These are phyloP conservation scores for Podaxis sp. DNA, from an alignment of 768 basidiomycete genomes.

Conservation along the genomic window DNA sequence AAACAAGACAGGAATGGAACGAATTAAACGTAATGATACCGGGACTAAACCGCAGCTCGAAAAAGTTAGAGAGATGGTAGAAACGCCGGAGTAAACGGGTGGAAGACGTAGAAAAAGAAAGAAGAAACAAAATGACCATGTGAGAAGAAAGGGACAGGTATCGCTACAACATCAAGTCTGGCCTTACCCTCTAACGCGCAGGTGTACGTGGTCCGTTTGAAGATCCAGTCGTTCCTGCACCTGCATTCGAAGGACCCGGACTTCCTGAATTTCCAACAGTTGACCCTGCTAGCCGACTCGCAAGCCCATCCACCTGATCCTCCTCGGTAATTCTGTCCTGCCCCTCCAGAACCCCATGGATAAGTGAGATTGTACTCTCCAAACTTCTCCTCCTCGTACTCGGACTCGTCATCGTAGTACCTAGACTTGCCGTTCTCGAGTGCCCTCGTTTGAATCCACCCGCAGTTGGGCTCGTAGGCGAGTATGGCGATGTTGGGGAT, in stretches of 20 bases:
- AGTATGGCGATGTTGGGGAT: slow-evolving; percentile 27
- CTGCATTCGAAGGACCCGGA: background rate
- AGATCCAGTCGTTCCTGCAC: background rate
- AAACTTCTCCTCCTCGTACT: slow-evolving; percentile 88
- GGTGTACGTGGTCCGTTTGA: background rate
- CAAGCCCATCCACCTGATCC: slow-evolving; percentile 34
- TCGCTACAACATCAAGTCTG: background rate
- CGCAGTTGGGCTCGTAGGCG: slow-evolving; percentile 38
- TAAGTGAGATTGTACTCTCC: slow-evolving; percentile 94
- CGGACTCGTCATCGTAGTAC: slow-evolving; percentile 94
- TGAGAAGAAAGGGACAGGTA: background rate
- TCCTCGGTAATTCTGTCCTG: slow-evolving; percentile 41
- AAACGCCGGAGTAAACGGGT: background rate
- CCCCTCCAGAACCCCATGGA: slow-evolving; percentile 90
- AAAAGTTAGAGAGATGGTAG: background rate
- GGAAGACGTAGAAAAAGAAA: background rate
- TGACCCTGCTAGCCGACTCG: slow-evolving; percentile 34
- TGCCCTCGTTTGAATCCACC: slow-evolving; percentile 69
- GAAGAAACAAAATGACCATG: background rate
- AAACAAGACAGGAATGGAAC: background rate
- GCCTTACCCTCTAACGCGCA: background rate
- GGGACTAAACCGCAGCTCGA: background rate
- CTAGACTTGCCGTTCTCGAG: slow-evolving; percentile 77
- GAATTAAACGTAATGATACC: slow-evolving; percentile 10
- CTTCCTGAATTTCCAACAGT: slow-evolving; percentile 19